A percentile compares a stretch with the other conserved stretches of the same genome.
Conservation (phyloP, 2,329 filamentous ascomycete genomes). For the Fusarium sp. region DNA sequence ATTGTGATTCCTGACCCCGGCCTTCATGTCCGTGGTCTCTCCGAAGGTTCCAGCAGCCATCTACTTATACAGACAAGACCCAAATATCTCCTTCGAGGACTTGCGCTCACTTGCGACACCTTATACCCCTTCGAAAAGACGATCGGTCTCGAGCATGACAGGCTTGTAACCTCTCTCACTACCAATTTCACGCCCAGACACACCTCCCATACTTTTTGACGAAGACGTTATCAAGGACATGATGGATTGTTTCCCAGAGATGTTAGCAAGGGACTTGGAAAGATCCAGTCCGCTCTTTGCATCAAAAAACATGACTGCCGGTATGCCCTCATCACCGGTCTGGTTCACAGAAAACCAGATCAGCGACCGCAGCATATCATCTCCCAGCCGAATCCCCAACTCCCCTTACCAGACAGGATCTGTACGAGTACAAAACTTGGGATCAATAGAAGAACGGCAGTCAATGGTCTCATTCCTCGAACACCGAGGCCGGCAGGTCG, state of each 20-base stretch:
- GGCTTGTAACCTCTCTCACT: conserved; percentile 53
- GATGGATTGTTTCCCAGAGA: conserved; percentile 63
- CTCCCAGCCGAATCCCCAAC: conserved; percentile 35
- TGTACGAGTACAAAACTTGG: conserved; percentile 47
- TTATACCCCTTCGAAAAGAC: conserved; percentile 42
- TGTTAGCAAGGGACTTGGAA: conserved; percentile 66
- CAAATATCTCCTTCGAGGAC: conserved; percentile 9
- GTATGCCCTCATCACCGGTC: conserved; percentile 55
- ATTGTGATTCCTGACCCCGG: conserved; percentile 7
- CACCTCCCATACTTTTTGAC: conserved; percentile 33
- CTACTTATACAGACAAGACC: conserved; percentile 43
- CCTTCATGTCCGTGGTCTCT: conserved; percentile 31
- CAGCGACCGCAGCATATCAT: conserved; percentile 24
- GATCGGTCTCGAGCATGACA: conserved; percentile 55
- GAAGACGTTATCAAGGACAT: conserved; percentile 47
- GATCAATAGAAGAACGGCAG: conserved; percentile 51
- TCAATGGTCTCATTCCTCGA: conserved; percentile 52
- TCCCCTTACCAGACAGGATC: conserved; percentile 48
- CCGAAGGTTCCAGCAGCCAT: conserved; percentile 39
- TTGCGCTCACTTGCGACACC: conserved; percentile 27
- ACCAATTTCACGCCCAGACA: conserved; percentile 44
- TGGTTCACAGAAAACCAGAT: conserved; percentile 45
- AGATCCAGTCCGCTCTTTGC: conserved; percentile 60
- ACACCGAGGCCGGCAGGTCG: conserved; percentile 29
- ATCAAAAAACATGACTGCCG: conserved; percentile 64